Conservation (phyloP, 495 filamentous ascomycete genomes). For the Hypoxylon intermedium region DNA sequence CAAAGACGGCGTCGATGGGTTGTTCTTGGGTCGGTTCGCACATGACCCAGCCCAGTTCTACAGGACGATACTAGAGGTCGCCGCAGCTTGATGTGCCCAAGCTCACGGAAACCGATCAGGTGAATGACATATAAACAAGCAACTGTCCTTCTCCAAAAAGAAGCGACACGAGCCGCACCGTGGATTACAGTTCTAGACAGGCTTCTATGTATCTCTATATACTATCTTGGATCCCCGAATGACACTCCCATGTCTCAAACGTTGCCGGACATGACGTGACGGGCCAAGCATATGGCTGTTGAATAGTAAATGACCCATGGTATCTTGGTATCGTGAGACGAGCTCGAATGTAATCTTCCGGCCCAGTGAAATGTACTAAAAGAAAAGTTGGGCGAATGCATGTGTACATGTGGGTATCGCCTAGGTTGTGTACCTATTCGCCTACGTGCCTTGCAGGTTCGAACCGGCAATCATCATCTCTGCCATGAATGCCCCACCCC, state of each 20-base stretch:
- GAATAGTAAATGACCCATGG: slow-evolving; percentile 26
- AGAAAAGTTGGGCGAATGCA: neutral
- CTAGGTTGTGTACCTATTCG: no score
- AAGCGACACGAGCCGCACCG: no score
- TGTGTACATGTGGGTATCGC: neutral
- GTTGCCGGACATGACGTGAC: slow-evolving; percentile 1
- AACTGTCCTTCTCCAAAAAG: no score
- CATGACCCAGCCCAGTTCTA: slow-evolving; percentile 74
- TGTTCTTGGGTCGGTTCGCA: slow-evolving; percentile 83
- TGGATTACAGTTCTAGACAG: neutral
- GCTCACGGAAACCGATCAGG: no score
- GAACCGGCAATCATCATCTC: no score
- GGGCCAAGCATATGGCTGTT: slow-evolving; percentile 9
- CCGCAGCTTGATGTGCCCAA: slow-evolving; percentile 28
- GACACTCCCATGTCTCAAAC: neutral
- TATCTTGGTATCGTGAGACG: slow-evolving; percentile 31
- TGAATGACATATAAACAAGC: no score
- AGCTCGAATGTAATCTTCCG: slow-evolving; percentile 18
- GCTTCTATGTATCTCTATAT: slow-evolving; percentile 13
- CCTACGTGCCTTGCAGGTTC: no score
- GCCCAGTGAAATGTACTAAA: slow-evolving; percentile 30
- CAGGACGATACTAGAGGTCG: slow-evolving; percentile 73
- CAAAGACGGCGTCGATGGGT: slow-evolving; percentile 74
- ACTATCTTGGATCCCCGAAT: neutral
- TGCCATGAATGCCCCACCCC: no score